These are phyloP conservation scores for Cladosporium halotolerans DNA, from an alignment of 2,329 filamentous ascomycete species.

Conservation along the genomic window DNA sequence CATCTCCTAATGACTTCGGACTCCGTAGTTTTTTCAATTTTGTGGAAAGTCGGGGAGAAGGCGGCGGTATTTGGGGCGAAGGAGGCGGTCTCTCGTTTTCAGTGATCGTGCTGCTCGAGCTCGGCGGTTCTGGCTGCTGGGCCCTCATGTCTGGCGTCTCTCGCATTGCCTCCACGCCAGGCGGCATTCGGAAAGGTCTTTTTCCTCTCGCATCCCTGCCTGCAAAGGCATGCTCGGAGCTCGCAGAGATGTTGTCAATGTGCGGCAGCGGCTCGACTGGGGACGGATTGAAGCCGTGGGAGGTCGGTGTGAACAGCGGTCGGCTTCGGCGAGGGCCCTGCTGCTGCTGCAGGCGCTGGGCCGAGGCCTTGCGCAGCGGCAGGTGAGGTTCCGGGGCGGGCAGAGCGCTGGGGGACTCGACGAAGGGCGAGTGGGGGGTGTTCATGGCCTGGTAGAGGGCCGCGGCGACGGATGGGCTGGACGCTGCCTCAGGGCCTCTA, in stretches of 20 bases:
- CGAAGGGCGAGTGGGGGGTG: constrained; percentile 8
- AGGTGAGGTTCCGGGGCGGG: constrained; percentile 35
- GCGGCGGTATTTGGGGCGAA: constrained; percentile 21
- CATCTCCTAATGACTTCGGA: constrained; percentile 20
- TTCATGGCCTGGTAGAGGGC: constrained; percentile 24
- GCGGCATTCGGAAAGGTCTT: constrained; percentile 23
- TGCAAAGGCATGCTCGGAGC: constrained; percentile 31
- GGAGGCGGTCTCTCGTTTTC: constrained; percentile 16
- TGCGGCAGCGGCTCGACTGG: constrained; percentile 24
- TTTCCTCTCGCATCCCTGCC: constrained; percentile 20
- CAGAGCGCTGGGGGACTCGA: not conserved
- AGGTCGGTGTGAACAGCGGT: constrained; percentile 24
- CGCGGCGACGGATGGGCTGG: constrained; percentile 20
- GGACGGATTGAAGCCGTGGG: constrained; percentile 26
- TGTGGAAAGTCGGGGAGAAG: constrained; percentile 10
- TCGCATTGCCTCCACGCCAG: constrained; percentile 21
- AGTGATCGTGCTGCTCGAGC: constrained; percentile 6
- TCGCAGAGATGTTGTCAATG: constrained; percentile 26
- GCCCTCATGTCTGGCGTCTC: constrained; percentile 11
- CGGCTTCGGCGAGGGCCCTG: constrained; percentile 23
- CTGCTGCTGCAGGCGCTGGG: constrained; percentile 33
- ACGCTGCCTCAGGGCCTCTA: not conserved
- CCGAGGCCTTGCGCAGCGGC: constrained; percentile 35
- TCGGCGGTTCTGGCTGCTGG: constrained; percentile 15
- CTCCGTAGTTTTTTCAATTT: constrained; percentile 15